phyloP scores from a whole-genome alignment of 495 filamentous ascomycete species.

The Barbatosphaeria neglecta region DNA sequence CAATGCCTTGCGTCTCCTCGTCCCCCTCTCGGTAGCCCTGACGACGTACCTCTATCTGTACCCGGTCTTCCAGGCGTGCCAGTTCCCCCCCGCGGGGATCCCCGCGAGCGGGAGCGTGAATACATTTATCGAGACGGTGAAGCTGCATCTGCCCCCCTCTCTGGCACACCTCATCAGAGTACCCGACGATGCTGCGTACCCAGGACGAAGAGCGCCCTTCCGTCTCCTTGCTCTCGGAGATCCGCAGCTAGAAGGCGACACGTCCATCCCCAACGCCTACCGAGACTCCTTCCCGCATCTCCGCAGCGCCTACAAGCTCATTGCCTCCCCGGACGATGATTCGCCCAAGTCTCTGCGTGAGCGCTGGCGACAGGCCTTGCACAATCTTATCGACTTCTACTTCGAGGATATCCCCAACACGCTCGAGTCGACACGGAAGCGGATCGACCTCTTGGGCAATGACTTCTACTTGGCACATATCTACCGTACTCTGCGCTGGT shows the following conservation, averaged over 20 bases:
- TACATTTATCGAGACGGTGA: slow-evolving; percentile 35
- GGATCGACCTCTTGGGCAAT: slow-evolving; percentile 80
- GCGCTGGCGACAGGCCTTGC: slow-evolving; percentile 34
- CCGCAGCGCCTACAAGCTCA: slow-evolving; percentile 37
- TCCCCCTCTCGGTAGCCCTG: slow-evolving; percentile 56
- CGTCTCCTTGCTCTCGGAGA: slow-evolving; percentile 84
- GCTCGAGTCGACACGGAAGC: slow-evolving; percentile 56
- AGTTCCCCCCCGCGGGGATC: slow-evolving; percentile 53
- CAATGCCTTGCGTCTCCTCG: slow-evolving; percentile 50
- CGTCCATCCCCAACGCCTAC: slow-evolving; percentile 54
- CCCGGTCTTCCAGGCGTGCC: slow-evolving; percentile 70
- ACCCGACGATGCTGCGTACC: slow-evolving; percentile 3
- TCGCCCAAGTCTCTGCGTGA: slow-evolving; percentile 30
- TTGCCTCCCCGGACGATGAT: slow-evolving; percentile 29
- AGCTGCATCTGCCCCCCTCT: slow-evolving; percentile 28
- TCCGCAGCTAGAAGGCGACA: slow-evolving; percentile 91
- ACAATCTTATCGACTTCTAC: slow-evolving; percentile 41
- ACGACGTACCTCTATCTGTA: slow-evolving; percentile 82
- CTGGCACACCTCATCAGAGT: slow-evolving; percentile 7
- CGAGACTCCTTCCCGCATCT: slow-evolving; percentile 50
- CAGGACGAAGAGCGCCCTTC: slow-evolving; percentile 53
- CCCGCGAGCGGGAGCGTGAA: slow-evolving; percentile 15
- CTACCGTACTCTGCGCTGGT: slow-evolving; percentile 75
- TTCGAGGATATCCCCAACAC: slow-evolving; percentile 53
- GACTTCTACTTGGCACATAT: slow-evolving; percentile 92